Base-by-base conservation (phyloP, 1,284 basidiomycete species). In the Sporisorium scitamineum region DNA sequence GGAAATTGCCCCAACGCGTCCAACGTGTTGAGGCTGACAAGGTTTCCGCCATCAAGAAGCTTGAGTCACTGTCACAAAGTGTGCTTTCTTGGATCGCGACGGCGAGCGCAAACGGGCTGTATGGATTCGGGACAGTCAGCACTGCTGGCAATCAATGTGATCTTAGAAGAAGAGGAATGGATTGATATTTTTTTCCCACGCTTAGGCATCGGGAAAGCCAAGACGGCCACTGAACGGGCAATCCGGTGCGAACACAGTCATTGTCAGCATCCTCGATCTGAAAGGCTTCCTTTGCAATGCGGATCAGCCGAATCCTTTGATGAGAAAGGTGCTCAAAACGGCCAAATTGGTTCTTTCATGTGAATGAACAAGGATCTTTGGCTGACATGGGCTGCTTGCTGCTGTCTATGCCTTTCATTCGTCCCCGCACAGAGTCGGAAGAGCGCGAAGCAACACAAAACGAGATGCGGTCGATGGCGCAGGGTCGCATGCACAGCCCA, bases 1-100 rank as follows among this genome's bases (percentile, higher is more conserved):
- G n/a, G 9, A 39, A 52, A 47, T 45, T 47, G 29, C n/a, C 14
- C 41, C 20, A 51, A 70, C 67, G 67, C 67, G 67, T 64, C 14
- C 5, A 44, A 50, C 61, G 61, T 50, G 61, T 44, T 42, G 26
- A 27, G 20, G 13, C 24, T 39, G 9, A 24, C 20, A 27, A 50
- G 13, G 29, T 16, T 50, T n/a, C n/a, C 39, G 39, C n/a, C 39
- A 42, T 20, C 39, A 42, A n/a, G 37, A n/a, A n/a, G 37, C 3
- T 18, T n/a, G 37, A n/a, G n/a, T 18, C 37, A 39, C 18, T 18
- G 16, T 39, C 37, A 37, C 11, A 47, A 26, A 47, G 24, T 7
- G 24, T 27, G 9, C 27, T 7, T 8, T n/a, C 18, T 31, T 20
- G 48, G 48, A 31, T 50, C n/a, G 32, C 32, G n/a, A 13, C 20